These are phyloP conservation scores for Teratosphaeria zuluensis DNA, from an alignment of 2,329 filamentous ascomycete species.

Conservation along the genomic window DNA sequence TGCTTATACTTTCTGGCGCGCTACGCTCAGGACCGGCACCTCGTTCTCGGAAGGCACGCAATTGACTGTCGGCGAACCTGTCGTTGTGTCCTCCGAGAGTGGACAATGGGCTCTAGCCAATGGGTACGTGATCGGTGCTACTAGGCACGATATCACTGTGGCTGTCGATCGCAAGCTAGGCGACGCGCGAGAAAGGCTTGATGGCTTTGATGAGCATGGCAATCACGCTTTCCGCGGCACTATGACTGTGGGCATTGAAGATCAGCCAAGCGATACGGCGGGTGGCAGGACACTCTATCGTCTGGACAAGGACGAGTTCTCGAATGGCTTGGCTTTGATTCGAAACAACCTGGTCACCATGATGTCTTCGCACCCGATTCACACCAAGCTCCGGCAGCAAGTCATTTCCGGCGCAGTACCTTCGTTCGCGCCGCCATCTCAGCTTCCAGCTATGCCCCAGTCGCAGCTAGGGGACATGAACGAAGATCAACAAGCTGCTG, in stretches of 20 bases:
- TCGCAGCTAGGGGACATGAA: conserved; percentile 51
- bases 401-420: conserved; percentile 71
- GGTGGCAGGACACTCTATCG: conserved; percentile 55
- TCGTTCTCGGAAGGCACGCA: conserved; percentile 83
- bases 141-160: conserved; percentile 67
- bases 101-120: conserved; percentile 93
- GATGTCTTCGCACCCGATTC: conserved; percentile 47
- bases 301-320: conserved; percentile 95
- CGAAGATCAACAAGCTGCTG: conserved; percentile 73
- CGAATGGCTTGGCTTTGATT: conserved; percentile 90
- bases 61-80: conserved; percentile 73
- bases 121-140: conserved; percentile 74
- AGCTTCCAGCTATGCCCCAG: conserved; percentile 8
- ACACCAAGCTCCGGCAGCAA: conserved; percentile 57
- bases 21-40: conserved; percentile 41
- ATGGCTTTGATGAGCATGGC: conserved; percentile 61
- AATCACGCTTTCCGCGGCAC: conserved; percentile 88
- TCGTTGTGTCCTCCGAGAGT: conserved; percentile 91
- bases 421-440: conserved; percentile 52
- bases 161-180: conserved; percentile 85
- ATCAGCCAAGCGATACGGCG: conserved; percentile 29
- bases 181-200: conserved; percentile 66
- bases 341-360: conserved; percentile 88
- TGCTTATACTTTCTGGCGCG: conserved; percentile 72
- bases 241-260: conserved; percentile 65